Evolutionary conservation across 306 rosid genomes (phyloP), one percentile per base, ranked within the genome.

Genomic region (Pachyrhizus erosus): DNA sequence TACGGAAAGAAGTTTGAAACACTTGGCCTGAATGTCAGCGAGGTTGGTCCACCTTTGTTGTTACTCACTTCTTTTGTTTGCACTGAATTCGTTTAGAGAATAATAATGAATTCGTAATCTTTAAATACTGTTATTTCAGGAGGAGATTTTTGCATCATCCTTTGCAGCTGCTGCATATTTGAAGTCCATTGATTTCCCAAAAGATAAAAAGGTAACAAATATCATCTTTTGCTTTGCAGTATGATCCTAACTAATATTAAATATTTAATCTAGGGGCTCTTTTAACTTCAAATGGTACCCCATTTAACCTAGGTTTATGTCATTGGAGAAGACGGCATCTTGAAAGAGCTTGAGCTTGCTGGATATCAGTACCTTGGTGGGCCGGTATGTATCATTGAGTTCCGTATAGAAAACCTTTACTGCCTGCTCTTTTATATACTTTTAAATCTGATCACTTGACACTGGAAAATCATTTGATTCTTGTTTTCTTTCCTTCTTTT

Each of bases 341-440:
- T 93, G 92, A 96, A 96, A 88, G 99, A 93, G 90, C 98, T 96
- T 74, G 97, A 96, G 84, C 98, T 93, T 58, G 99, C 99, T 75
- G 99, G 99, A 87, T 89, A 81, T 90, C 92, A 90, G 73, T 92
- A 93, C 84, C 89, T 96, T 83, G 99, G 99, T 82, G 99, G 99
- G 42, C 99, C 98, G 9, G 99, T 96, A 91, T 69, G 91, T 86
- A 57, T 15, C 51, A 62, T 24, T 26, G 58, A 39, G 77, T 70
- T 76, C 37, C 31, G 39, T 55, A 51, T 23, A 49, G 51, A 15
- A 39, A 71, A 74, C 21, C 54, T 48, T 74, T 39, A 67, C 14
- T 73, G 17, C 24, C 8, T 37, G 34, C 71, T 81, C 43, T 70
- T 17, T 14, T 83, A 15, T 51, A 46, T 73, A 79, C 40, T 78